phyloP scores from a whole-genome alignment of 1,139 yeast genomes.

The Entelexis sorbosivorans region DNA sequence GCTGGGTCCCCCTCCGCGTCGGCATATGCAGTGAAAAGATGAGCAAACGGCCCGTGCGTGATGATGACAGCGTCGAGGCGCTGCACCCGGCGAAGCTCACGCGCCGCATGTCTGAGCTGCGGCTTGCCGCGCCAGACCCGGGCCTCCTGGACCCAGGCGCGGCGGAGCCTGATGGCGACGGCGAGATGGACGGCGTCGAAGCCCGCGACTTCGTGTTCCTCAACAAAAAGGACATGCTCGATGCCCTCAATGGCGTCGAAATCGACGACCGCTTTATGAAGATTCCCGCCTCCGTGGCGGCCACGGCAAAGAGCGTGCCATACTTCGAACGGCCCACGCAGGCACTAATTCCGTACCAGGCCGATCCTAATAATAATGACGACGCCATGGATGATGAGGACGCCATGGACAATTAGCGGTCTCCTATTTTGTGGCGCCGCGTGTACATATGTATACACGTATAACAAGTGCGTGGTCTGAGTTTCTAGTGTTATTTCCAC shows the following conservation, averaged over 20 bases:
- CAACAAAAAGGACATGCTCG: conserved; percentile 6
- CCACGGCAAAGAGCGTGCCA: not conserved
- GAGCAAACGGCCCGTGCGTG: not conserved
- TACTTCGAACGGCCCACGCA: conserved; percentile 22
- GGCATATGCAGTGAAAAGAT: not conserved
- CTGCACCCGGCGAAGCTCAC: conserved; percentile 12
- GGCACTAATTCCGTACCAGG: conserved; percentile 22
- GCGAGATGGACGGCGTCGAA: conserved; percentile 19
- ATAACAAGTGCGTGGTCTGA: too few species aligned
- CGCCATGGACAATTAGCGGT: not conserved
- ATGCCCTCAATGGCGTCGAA: conserved; percentile 14
- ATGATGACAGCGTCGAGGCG: not conserved
- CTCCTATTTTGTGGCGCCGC: not conserved
- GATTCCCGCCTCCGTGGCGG: conserved; percentile 13
- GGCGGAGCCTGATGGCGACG: not conserved
- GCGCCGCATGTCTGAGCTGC: conserved; percentile 2
- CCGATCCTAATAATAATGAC: not conserved
- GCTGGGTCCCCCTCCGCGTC: not conserved
- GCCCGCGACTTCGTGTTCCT: conserved; percentile 13
- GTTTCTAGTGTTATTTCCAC: too few species aligned
- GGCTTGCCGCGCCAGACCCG: not conserved
- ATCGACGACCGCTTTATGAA: conserved; percentile 21
- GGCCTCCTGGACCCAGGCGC: not conserved
- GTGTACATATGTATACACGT: too few species aligned
- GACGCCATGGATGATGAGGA: not conserved